Base-by-base conservation (phyloP, 306 rosid genomes). In the Comarum palustre region DNA sequence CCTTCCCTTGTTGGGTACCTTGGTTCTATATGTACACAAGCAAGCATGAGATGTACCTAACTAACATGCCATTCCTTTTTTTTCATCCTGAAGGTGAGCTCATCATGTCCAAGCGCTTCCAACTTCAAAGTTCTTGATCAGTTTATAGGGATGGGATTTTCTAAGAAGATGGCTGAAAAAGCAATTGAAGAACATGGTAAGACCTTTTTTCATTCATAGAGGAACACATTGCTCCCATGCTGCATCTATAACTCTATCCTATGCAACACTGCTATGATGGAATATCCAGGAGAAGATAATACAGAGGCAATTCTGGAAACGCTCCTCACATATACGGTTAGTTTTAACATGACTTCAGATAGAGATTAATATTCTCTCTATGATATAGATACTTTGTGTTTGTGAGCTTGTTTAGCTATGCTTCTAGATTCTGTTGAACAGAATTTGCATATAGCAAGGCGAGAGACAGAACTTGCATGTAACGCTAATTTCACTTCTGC, bases 121-220 rank as follows among this genome's bases (percentile, higher is more conserved):
- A 83, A 82, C 78, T 74, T 91, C 76, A 93, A 87, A 90, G 73
- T 84, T n/a, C 9, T 85, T 51, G 86, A 89, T 71, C 81, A 81
- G 65, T 89, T 93, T 66, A 73, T 87, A n/a, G 83, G 80, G 54
- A 93, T 93, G 98, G 98, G 98, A 20, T 93, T 93, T 83, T 75
- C 92, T 20, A 71, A 75, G 52, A 88, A 82, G 72, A 48, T 87
- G 88, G 94, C 91, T 66, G 70, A 79, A 29, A 91, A 91, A 87
- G 98, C 85, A 20, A 89, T 93, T 61, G 80, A 72, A 78, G 97
- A 93, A 73, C 77, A 87, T 51, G 97, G 98, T 89, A 90, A 79
- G 73, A 70, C 31, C 78, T 41, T 46, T 76, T 68, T 22, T 81
- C 73, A 76, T 59, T 48, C 55, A 72, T 82, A 77, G 46, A 20